Evolutionary conservation across 257 asterid genomes (phyloP), one percentile per base, ranked within the genome.

Genomic region (Anisodus acutangulus): DNA sequence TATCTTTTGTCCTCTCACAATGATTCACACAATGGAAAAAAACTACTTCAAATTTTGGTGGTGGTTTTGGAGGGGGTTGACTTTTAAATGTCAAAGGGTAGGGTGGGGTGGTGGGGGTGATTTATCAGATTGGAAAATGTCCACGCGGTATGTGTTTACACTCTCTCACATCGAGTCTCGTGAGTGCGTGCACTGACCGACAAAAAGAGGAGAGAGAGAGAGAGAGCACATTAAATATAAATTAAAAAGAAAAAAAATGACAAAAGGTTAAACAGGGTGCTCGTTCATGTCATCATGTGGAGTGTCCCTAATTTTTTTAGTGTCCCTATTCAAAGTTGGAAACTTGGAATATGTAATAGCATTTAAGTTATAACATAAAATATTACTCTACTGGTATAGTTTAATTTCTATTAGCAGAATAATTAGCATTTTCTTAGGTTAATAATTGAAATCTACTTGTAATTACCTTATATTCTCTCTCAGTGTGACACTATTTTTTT

Each of bases 61-160:
- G 41, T 1, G 47, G 7, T 78, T 84, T 45, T 9, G 72, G 84
- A 84, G 89, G 91, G 35, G 35, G 91, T 91, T 94, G 98, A 93
- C 98, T 84, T n/a, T 0, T 0, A 0, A 3, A 37, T 89, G 98
- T 94, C 97, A 94, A 94, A 93, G 87, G 88, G 83, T 64, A 2
- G 17, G 57, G 1, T 9, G 5, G 45, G 45, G 22, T 59, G 4
- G 31, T 17, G 13, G 39, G 68, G 39, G 37, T 19, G 39, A 62
- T 51, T 51, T 76, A 26, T 59, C 43, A 72, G 1, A 19, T 49
- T 74, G 45, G 89, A 87, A 84, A 81, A 85, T 81, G 97, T 92
- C 95, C 85, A 94, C 97, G 89, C 97, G 93, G 88, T 89, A 71
- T 86, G 87, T 53, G 87, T 82, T 70, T 82, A 41, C 45, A 41